phyloP scores from a whole-genome alignment of 352 stramenopile genomes.

The Phytopythium boreale region DNA sequence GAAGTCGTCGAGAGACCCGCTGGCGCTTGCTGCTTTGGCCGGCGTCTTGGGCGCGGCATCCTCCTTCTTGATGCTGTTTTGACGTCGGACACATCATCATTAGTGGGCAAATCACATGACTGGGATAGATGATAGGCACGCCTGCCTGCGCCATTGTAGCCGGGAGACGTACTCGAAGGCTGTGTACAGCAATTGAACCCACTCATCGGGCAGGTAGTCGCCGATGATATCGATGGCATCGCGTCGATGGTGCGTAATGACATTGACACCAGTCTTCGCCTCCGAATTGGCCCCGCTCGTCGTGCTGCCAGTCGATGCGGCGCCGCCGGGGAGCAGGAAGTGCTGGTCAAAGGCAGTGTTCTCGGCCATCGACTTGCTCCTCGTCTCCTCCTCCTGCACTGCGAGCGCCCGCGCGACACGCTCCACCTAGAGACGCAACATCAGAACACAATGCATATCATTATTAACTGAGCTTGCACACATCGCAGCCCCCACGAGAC shows the following conservation, averaged over 20 bases:
- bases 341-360: constrained; percentile 30
- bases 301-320: not conserved
- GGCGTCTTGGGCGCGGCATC: constrained; percentile 4
- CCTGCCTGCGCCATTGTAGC: too few relatives aligned
- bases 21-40: constrained; percentile 11
- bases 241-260: constrained; percentile 25
- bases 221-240: constrained; percentile 56
- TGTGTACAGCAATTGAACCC: constrained; percentile 42
- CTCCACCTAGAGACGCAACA: constrained; percentile 23
- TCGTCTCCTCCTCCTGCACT: constrained; percentile 21
- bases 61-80: constrained; percentile 25
- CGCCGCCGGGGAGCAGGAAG: constrained; percentile 27
- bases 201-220: constrained; percentile 51
- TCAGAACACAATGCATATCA: too few relatives aligned
- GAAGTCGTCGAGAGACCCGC: constrained; percentile 29
- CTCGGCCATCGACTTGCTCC: constrained; percentile 12
- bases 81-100: constrained; percentile 3
- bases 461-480: not conserved
- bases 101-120: not conserved
- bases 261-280: not conserved
- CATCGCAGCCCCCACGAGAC: too few relatives aligned
- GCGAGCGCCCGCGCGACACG: constrained; percentile 38
- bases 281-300: not conserved
- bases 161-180: constrained; percentile 46
- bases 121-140: not conserved